These are phyloP conservation scores for Dothidotthia symphoricarpi DNA, from an alignment of 2,329 filamentous ascomycete species.

Conservation along the genomic window DNA sequence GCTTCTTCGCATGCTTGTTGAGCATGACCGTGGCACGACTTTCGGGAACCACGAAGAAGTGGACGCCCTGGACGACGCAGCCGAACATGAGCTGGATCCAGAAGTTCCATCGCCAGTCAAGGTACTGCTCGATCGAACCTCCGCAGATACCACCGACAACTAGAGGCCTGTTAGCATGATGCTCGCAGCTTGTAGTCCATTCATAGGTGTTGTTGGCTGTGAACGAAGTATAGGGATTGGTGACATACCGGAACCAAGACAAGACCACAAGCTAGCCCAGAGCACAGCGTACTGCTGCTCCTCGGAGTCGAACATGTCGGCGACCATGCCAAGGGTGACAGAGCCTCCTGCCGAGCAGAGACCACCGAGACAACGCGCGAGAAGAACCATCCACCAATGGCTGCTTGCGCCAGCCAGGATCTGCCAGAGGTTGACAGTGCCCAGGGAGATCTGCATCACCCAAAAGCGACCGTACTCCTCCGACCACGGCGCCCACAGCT, in stretches of 20 bases:
- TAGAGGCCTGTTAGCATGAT: conserved; percentile 54
- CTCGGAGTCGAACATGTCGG: conserved; percentile 60
- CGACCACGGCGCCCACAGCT: conserved; percentile 77
- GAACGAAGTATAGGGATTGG: too few relatives aligned
- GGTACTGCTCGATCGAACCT: conserved; percentile 66
- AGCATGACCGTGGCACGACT: conserved; percentile 74
- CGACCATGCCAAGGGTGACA: conserved; percentile 63
- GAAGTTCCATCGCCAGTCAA: conserved; percentile 73
- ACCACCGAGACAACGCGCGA: conserved; percentile 49
- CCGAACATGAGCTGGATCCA: conserved; percentile 85
- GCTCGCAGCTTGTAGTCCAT: too few relatives aligned
- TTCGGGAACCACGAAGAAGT: conserved; percentile 69
- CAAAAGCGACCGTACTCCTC: conserved; percentile 77
- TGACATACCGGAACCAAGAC: conserved; percentile 62
- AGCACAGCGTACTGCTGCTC: conserved; percentile 67
- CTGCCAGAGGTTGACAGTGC: conserved; percentile 69
- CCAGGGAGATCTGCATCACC: conserved; percentile 69
- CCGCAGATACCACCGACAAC: conserved; percentile 77
- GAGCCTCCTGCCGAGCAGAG: conserved; percentile 59
- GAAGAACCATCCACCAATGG: conserved; percentile 62
- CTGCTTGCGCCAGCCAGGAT: conserved; percentile 62
- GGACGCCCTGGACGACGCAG: conserved; percentile 63
- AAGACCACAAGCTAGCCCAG: conserved; percentile 56
- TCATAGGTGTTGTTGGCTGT: too few relatives aligned
- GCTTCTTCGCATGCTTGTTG: conserved; percentile 72